phyloP scores from a whole-genome alignment of 306 rosid genomes.

The Quercus alba region DNA sequence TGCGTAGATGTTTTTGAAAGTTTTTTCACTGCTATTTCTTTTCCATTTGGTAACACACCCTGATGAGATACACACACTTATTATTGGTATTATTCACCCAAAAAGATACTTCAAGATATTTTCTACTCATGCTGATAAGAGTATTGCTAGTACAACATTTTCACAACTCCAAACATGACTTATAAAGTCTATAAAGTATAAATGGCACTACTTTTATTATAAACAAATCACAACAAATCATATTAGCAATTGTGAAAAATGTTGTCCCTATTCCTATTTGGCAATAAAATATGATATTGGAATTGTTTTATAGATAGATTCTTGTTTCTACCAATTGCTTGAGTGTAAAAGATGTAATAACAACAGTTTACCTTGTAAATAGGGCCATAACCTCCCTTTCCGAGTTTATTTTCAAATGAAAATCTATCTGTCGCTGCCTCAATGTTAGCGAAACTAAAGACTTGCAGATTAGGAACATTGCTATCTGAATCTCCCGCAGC shows the following conservation, averaged over 20 bases:
- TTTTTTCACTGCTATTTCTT: constrained; percentile 46
- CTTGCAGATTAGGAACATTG: constrained; percentile 27
- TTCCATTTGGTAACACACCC: constrained; percentile 33
- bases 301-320: background rate
- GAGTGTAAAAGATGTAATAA: background rate
- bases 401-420: constrained; percentile 39
- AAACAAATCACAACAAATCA: too few relatives aligned
- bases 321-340: background rate
- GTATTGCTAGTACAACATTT: too few relatives aligned
- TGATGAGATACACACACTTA: background rate
- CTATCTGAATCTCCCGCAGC: constrained; percentile 1
- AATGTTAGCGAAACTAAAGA: constrained; percentile 27
- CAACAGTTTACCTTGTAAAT: constrained; percentile 38
- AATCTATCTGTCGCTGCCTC: constrained; percentile 40
- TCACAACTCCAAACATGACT: too few relatives aligned
- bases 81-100: background rate
- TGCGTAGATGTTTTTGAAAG: constrained; percentile 42
- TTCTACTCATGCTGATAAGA: background rate
- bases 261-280: too few relatives aligned
- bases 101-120: background rate
- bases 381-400: constrained; percentile 52
- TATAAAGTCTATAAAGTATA: too few relatives aligned
- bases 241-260: too few relatives aligned
- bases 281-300: background rate
- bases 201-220: too few relatives aligned